A percentile compares a stretch with the other conserved stretches of the same genome.
Conservation (phyloP, 2,329 filamentous ascomycete species). For the Phialophora chinensis region DNA sequence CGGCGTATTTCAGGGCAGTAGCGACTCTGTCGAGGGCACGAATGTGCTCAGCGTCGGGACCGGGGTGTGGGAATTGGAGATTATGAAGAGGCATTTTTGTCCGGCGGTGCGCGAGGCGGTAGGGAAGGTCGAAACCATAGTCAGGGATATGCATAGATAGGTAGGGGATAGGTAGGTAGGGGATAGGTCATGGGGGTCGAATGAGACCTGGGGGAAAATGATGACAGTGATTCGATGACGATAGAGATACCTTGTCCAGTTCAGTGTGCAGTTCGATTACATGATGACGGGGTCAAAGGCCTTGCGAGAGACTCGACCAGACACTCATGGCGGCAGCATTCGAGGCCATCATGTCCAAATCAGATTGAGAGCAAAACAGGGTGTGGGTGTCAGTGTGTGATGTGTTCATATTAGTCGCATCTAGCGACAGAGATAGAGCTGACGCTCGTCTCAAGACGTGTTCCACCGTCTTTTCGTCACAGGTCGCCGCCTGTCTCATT, state of each 20-base stretch:
- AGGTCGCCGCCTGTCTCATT: background rate
- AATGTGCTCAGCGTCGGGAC: slow-evolving; percentile 78
- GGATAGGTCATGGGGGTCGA: background rate
- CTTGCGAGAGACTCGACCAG: too few species aligned
- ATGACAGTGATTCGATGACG: too few species aligned
- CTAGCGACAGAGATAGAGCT: background rate
- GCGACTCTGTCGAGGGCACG: slow-evolving; percentile 77
- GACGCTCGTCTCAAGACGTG: background rate
- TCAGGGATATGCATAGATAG: slow-evolving; percentile 46
- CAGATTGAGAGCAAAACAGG: background rate
- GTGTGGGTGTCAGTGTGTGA: background rate
- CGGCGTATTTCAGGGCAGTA: slow-evolving; percentile 78
- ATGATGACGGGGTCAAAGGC: too few species aligned
- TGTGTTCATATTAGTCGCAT: background rate
- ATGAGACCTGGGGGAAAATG: background rate
- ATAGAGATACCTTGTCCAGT: too few species aligned
- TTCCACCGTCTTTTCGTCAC: background rate
- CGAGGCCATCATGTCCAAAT: too few species aligned
- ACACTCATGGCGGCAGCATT: too few species aligned
- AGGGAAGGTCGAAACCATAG: slow-evolving; percentile 70
- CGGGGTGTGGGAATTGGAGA: slow-evolving; percentile 91
- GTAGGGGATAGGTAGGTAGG: background rate
- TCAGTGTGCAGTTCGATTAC: too few species aligned
- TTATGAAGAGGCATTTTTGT: slow-evolving; percentile 83
- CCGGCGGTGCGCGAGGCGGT: slow-evolving; percentile 81